Percentiles rank a stretch among this genome's conserved stretches.
Evolutionary conservation across 805 yeast genomes (phyloP).

Genomic region (Brettanomyces sp.): DNA sequence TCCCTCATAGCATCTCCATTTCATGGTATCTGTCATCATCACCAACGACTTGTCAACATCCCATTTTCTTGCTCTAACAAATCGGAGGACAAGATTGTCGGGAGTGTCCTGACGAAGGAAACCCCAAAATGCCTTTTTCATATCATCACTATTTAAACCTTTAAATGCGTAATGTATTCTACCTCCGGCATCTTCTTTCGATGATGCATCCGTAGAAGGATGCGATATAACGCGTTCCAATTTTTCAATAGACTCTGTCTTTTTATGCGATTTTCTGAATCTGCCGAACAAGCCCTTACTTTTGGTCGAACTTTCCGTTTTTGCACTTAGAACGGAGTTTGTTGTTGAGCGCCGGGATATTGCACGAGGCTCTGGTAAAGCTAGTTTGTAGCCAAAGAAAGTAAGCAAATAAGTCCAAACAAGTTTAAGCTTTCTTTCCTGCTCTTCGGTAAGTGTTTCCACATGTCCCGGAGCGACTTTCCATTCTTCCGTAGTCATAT

Average conservation of each 20-base stretch:
- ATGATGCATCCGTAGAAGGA: slow-evolving; percentile 2
- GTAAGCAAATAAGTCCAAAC: slow-evolving; percentile 59
- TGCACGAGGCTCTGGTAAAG: slow-evolving; percentile 8
- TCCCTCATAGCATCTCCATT: slow-evolving; percentile 63
- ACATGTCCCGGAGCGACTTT: slow-evolving; percentile 31
- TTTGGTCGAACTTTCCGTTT: slow-evolving; percentile 20
- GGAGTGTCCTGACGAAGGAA: slow-evolving; percentile 70
- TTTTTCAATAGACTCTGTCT: slow-evolving; percentile 16
- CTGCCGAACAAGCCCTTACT: slow-evolving; percentile 22
- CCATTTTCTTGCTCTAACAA: slow-evolving; percentile 83
- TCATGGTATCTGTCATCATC: slow-evolving; percentile 65
- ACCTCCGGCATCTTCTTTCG: slow-evolving; percentile 11
- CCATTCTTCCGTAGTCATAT: slow-evolving; percentile 1
- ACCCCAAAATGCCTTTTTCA: slow-evolving; percentile 46
- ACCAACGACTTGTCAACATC: slow-evolving; percentile 54
- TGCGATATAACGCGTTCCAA: slow-evolving; percentile 1
- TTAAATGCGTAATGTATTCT: slow-evolving; percentile 40
- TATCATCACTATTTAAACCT: slow-evolving; percentile 40
- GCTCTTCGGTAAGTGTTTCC: slow-evolving; percentile 39
- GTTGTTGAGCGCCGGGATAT: slow-evolving; percentile 6
- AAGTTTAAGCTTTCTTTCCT: slow-evolving; percentile 59
- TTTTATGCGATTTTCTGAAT: slow-evolving; percentile 16
- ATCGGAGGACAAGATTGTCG: slow-evolving; percentile 70
- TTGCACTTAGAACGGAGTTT: not conserved
- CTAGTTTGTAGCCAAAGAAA: slow-evolving; percentile 42